Evolutionary conservation across 2,329 filamentous ascomycete genomes (phyloP), one percentile per base, ranked within the genome.

Genomic region (Mariannaea sp.): DNA sequence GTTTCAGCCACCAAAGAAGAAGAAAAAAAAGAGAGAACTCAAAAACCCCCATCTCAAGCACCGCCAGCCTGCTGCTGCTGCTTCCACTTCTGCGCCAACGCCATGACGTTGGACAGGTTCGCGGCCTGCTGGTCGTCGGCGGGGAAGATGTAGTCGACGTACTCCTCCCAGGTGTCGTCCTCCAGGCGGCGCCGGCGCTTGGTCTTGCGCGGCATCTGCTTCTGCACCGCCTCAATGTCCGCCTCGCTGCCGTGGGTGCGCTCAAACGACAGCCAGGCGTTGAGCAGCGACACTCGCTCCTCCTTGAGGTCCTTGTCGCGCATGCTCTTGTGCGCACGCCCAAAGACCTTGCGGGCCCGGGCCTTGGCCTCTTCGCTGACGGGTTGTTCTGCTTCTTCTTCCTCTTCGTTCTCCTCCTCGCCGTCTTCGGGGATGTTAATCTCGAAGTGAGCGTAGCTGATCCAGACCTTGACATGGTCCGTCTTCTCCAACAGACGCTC

Each of bases 401-500:
- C 83, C 14, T 82, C 76, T 77, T 87, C 84, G 53, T 86, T 83
- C 14, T 82, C 76, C 3, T 79, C 76, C 9, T 80, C 86, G 33
- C 84, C 83, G 46, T 84, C 82, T 52, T 96, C 92, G 38, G 92
- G 91, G 0, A 96, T 86, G 70, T 94, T 93, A 77, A 97, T 90
- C 74, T 99, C 94, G 68, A 99, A 97, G 71, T 95, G 90, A n/a
- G 94, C 94, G 75, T 93, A 99, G 71, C 90, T 93, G 73, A 94
- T 96, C 94, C 94, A 99, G 55, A 99, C 94, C 79, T 97, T 99
- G 79, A 97, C 92, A 69, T 99, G 94, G 68, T 94, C 88, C n/a
- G 94, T 96, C 84, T 95, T 97, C 67, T 90, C 80, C 36, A 99
- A 81, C 10, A 99, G 81, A 7, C 93, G 85, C 76, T 97, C 93